Conservation (phyloP, 768 basidiomycete species). For the Kwoniella botswanensis region DNA sequence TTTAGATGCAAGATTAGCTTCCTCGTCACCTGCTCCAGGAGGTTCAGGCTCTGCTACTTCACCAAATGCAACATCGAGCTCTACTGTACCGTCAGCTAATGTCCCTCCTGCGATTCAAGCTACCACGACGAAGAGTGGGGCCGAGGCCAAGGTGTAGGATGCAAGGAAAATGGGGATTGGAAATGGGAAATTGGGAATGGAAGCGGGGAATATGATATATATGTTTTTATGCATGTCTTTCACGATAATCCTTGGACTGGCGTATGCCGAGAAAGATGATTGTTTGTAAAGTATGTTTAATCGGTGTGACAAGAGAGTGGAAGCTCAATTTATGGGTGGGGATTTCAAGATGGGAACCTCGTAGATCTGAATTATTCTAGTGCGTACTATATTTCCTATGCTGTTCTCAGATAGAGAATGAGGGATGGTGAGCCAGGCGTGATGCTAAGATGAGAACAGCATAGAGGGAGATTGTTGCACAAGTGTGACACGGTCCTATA, state of each 20-base stretch:
- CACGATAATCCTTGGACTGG: background rate
- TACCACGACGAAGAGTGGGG: background rate
- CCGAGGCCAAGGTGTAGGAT: slow-evolving; percentile 3
- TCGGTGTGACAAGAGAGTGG: too few relatives aligned
- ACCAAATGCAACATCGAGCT: slow-evolving; percentile 10
- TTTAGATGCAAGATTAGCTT: slow-evolving; percentile 85
- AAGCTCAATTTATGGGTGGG: too few relatives aligned
- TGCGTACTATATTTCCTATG: too few relatives aligned
- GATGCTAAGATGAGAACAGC: background rate
- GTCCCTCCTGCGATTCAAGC: slow-evolving; percentile 8
- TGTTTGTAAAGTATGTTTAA: too few relatives aligned
- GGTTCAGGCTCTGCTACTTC: slow-evolving; percentile 12
- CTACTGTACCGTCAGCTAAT: slow-evolving; percentile 16
- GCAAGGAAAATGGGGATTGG: background rate
- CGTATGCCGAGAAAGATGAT: too few relatives aligned
- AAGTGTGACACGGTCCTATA: background rate
- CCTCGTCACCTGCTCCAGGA: slow-evolving; percentile 46
- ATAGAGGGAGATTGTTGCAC: background rate
- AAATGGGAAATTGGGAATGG: background rate
- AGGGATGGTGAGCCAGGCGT: too few relatives aligned
- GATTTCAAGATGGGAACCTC: too few relatives aligned
- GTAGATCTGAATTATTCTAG: too few relatives aligned
- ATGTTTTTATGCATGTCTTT: background rate
- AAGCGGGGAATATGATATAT: background rate
- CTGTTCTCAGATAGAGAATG: too few relatives aligned